Evolutionary conservation across 2,329 filamentous ascomycete genomes (phyloP), one percentile per base, ranked within the genome.

Genomic region (Davidsoniella neocaledoniae): DNA sequence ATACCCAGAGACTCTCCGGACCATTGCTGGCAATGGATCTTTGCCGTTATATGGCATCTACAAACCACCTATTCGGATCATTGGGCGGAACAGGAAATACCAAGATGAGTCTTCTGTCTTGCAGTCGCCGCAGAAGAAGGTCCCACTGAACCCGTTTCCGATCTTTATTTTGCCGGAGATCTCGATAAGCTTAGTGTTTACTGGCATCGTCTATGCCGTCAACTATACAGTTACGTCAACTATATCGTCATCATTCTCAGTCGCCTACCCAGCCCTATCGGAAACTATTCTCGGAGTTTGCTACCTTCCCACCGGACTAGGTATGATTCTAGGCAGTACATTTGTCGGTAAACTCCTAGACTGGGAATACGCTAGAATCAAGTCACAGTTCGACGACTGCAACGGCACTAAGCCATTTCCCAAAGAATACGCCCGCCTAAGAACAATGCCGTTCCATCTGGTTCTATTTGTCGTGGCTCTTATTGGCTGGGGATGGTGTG

Each of bases 121-220:
- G 38, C 25, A 33, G 6, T 33, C 29, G 29, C 12, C 17, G 14
- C n/a, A 33, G 14, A 47, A 26, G 17, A 52, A 37, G n/a, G 23
- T 47, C 17, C 57, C 50, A 8, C 25, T 46, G 21, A 62, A 63
- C 47, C 62, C 62, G 0, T 62, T 65, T 43, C 48, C 52, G 7
- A 59, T 64, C 12, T 57, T 64, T 14, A 44, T 55, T 1, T 60
- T 60, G 26, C 60, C 58, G 0, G 61, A 65, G 26, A 56, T 64
- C 5, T 52, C 56, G 5, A 50, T 61, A 3, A 61, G 57, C 2
- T 49, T 65, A 8, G 47, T 57, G 5, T 63, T 61, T 41, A 62
- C 62, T 0, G 61, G 59, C 16, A 54, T 65, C 1, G 58, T 63
- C 9, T 64, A 64, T 51, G 59, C 60, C 7, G 57, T 63, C 12